phyloP scores from a whole-genome alignment of 345 rosid genomes.

The Mercurialis annua region DNA sequence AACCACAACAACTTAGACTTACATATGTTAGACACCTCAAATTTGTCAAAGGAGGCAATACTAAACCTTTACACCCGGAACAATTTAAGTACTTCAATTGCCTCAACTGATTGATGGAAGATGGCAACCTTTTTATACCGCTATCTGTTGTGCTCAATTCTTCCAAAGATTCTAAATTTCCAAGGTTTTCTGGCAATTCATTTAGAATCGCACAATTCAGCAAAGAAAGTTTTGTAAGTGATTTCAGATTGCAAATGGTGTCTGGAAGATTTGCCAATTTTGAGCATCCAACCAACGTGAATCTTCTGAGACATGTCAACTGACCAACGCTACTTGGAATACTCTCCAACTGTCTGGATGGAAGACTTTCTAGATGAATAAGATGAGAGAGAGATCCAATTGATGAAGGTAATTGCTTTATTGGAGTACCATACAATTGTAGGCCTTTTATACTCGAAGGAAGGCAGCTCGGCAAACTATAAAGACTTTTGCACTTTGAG shows the following conservation, averaged over 20 bases:
- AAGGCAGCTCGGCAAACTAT: too few relatives aligned
- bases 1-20: neutral
- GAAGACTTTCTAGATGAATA: neutral
- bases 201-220: too few relatives aligned
- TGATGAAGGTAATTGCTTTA: too few relatives aligned
- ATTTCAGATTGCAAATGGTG: too few relatives aligned
- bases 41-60: neutral
- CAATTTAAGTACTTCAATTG: neutral
- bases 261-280: too few relatives aligned
- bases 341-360: constrained; percentile 15
- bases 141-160: neutral
- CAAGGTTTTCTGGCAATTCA: too few relatives aligned
- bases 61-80: neutral
- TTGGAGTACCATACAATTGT: too few relatives aligned
- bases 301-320: constrained; percentile 9
- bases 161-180: neutral
- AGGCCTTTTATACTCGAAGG: too few relatives aligned
- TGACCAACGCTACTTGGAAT: constrained; percentile 24
- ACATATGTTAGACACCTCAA: neutral
- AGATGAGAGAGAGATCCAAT: neutral
- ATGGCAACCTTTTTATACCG: neutral
- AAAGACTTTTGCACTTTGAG: neutral
- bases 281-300: too few relatives aligned
- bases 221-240: too few relatives aligned
- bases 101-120: neutral